Conservation (phyloP, 306 rosid genomes). For the Lathyrus aphaca region DNA sequence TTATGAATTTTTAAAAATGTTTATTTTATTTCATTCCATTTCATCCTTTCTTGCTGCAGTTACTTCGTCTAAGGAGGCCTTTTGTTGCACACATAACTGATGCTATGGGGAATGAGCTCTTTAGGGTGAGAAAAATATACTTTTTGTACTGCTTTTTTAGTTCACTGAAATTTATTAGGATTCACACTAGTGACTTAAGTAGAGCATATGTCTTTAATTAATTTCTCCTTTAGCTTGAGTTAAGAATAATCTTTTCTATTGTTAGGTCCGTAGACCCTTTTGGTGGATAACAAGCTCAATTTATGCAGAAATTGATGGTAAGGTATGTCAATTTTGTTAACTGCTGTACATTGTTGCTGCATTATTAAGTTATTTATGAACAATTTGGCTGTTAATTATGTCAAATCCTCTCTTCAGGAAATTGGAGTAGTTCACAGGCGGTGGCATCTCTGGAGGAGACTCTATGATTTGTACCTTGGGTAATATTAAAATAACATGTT, state of each 20-base stretch:
- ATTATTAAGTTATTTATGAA: conserved; percentile 17
- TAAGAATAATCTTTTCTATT: conserved; percentile 36
- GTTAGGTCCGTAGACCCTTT: conserved; percentile 92
- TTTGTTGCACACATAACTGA: conserved; percentile 89
- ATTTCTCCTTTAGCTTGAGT: conserved; percentile 37
- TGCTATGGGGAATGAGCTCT: conserved; percentile 77
- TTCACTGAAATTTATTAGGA: conserved; percentile 6
- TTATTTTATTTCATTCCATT: conserved; percentile 31
- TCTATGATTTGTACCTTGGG: conserved; percentile 98
- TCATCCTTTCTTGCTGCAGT: conserved; percentile 53
- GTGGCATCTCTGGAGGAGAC: conserved; percentile 97
- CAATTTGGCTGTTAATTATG: conserved; percentile 42
- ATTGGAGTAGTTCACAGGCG: conserved; percentile 94
- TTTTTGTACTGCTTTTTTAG: conserved; percentile 19
- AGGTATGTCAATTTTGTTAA: conserved; percentile 59
- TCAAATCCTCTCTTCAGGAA: conserved; percentile 61
- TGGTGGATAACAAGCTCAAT: conserved; percentile 99
- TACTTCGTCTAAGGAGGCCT: conserved; percentile 86
- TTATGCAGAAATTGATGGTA: conserved; percentile 87
- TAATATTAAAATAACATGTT: conserved; percentile 46
- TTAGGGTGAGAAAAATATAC: conserved; percentile 64
- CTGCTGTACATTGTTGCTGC: conserved; percentile 14
- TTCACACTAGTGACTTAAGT: conserved; percentile 9
- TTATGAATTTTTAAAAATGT: conserved; percentile 16
- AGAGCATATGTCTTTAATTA: conserved; percentile 16